phyloP scores from a whole-genome alignment of 306 rosid genomes.

The Carpinus fangiana region DNA sequence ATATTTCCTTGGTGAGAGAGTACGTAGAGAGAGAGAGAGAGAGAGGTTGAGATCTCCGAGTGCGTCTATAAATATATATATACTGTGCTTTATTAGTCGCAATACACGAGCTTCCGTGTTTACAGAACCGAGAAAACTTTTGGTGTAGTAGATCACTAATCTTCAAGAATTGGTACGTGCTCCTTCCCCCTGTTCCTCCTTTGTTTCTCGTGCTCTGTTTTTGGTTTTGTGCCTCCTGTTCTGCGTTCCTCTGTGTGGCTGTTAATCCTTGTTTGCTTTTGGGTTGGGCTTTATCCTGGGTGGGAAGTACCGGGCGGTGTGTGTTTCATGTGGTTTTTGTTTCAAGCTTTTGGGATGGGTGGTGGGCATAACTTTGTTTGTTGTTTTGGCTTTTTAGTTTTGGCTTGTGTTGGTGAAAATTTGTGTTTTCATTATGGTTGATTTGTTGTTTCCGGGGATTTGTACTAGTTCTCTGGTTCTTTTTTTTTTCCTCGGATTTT shows the following conservation, averaged over 20 bases:
- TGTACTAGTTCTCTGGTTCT: neutral
- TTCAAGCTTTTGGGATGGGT: neutral
- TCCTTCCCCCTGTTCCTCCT: neutral
- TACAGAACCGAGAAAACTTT: constrained; percentile 37
- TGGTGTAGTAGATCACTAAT: constrained; percentile 39
- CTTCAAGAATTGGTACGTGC: constrained; percentile 41
- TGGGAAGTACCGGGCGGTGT: constrained; percentile 8
- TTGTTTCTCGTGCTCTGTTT: constrained; percentile 38
- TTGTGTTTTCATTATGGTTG: neutral
- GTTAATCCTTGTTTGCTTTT: constrained; percentile 17
- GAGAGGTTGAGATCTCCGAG: constrained; percentile 39
- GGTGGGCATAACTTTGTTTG: neutral
- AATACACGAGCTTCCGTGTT: constrained; percentile 25
- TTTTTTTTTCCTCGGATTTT: neutral
- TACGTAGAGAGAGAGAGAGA: constrained; percentile 23
- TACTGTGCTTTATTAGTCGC: constrained; percentile 14
- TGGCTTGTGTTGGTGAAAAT: neutral
- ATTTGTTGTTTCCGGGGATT: neutral
- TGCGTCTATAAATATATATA: neutral
- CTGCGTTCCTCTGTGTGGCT: constrained; percentile 12
- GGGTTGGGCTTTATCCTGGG: neutral
- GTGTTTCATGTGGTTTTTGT: neutral
- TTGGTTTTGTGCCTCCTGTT: constrained; percentile 30
- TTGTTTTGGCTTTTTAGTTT: neutral
- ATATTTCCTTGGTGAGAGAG: constrained; percentile 45